Base-by-base conservation (phyloP, 2,329 filamentous ascomycete species). In the Alternaria longipes region DNA sequence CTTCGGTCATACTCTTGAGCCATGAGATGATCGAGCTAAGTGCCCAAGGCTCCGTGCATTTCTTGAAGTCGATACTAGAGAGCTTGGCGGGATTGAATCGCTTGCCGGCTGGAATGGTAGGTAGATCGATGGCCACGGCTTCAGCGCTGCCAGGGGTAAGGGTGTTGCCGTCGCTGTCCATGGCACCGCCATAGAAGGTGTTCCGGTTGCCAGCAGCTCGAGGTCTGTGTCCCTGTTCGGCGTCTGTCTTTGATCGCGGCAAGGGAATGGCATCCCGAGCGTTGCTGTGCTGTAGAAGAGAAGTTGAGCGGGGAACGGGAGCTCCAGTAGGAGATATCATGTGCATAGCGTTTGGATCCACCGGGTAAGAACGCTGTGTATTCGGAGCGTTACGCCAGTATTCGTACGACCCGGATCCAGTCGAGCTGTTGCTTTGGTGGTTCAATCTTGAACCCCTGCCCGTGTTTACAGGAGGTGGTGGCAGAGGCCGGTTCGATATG, bases 231-330 rank as follows among this genome's bases (percentile, higher is more conserved):
- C 67, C 76, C 72, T 87, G 90, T 40, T 97, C 91, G 40, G 94
- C 94, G 81, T 99, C 95, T 8, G 95, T 99, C 79, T 96, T 94
- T 36, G 95, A 97, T 59, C 95, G 88, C 40, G 92, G 90, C n/a
- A 95, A 93, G 30, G 93, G 86, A 65, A 91, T 86, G 30, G 94
- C 86, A 60, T 89, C 87, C 34, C 94, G 93, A 8, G 91, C 91
- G 64, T 90, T 92, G 73, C 89, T 92, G 76, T 96, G 92, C 65
- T 88, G 93, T 45, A 91, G 89, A 59, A 98, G 80, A 30, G 94
- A 98, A 1, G 77, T 78, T 16, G 78, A 80, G 20, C 78, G 74
- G 14, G 78, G 78, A 2, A 80, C 78, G 16, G 67, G 54, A 8
- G 71, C 66, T 3, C 77, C 74, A 9, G 65, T 70, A 3, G 77